Percentiles rank a stretch among this genome's conserved stretches.
Conservation (phyloP, 1,139 yeast genomes). For the Wickerhamomyces sp. region DNA sequence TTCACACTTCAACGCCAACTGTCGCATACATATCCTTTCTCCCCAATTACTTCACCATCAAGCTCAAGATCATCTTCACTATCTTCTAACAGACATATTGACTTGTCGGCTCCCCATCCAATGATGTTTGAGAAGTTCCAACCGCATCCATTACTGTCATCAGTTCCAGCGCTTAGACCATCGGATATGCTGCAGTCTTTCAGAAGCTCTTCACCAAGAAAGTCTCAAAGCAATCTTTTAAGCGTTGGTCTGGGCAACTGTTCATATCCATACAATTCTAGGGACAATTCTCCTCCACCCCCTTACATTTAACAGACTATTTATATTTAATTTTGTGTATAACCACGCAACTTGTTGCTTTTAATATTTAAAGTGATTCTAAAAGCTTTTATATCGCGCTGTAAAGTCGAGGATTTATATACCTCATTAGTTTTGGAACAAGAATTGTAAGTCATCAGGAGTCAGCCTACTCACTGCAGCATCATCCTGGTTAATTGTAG, state of each 20-base stretch:
- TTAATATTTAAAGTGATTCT: too few relatives aligned
- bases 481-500: constrained; percentile 89
- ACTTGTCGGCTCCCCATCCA: constrained; percentile 4
- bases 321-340: neutral
- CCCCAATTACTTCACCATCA: constrained; percentile 2
- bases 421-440: constrained; percentile 60
- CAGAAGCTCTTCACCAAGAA: constrained; percentile 17
- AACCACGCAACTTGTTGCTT: too few relatives aligned
- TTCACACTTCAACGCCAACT: neutral
- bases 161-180: constrained; percentile 6
- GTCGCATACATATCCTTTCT: neutral
- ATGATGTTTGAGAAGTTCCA: constrained; percentile 12
- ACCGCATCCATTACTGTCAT: constrained; percentile 1
- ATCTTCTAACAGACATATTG: neutral
- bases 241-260: constrained; percentile 14
- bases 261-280: constrained; percentile 9
- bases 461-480: constrained; percentile 84
- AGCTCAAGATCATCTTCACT: neutral
- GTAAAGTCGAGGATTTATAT: too few relatives aligned
- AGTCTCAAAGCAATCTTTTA: constrained; percentile 17
- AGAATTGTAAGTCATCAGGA: constrained; percentile 90
- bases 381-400: too few relatives aligned
- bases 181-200: constrained; percentile 3
- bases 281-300: constrained; percentile 21
- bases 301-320: constrained; percentile 12